Conservation (phyloP, 352 stramenopile species). For the Albugo laibachii region DNA sequence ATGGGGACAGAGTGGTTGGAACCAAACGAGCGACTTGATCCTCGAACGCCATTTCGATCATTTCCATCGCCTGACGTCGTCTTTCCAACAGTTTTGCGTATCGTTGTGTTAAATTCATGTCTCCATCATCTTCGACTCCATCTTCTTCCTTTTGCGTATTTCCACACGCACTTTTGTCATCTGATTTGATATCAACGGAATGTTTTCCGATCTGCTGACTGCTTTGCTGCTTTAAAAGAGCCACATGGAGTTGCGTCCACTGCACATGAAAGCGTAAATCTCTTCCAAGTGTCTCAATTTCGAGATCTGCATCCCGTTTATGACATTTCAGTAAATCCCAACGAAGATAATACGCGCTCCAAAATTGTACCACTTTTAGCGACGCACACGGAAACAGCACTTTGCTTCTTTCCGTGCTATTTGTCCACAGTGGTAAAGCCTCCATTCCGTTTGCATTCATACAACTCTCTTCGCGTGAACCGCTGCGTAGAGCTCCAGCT, state of each 20-base stretch:
- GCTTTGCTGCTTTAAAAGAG: too few species aligned
- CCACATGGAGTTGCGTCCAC: constrained; percentile 6
- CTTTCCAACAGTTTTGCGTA: too few species aligned
- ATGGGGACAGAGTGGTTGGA: too few species aligned
- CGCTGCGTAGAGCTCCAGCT: constrained; percentile 11
- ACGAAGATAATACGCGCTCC: constrained; percentile 59
- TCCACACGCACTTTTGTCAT: too few species aligned
- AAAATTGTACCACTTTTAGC: constrained; percentile 52
- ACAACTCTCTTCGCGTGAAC: constrained; percentile 16
- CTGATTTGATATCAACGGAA: too few species aligned
- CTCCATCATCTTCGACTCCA: too few species aligned
- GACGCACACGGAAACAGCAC: constrained; percentile 47
- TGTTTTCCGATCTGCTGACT: too few species aligned
- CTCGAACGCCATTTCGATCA: constrained; percentile 21
- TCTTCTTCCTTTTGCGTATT: too few species aligned
- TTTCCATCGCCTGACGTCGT: constrained; percentile 4
- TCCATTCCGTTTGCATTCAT: constrained; percentile 3
- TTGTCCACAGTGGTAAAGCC: background rate
- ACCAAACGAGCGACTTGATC: constrained; percentile 14
- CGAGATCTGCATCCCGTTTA: constrained; percentile 32
- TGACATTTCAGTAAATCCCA: constrained; percentile 41
- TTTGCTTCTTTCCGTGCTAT: constrained; percentile 1
- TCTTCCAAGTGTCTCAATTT: constrained; percentile 33
- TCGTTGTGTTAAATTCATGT: too few species aligned
- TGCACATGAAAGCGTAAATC: constrained; percentile 22